A percentile compares a stretch with the other conserved stretches of the same genome.
Evolutionary conservation across 345 rosid species (phyloP).

Genomic region (Erodium maritimum): DNA sequence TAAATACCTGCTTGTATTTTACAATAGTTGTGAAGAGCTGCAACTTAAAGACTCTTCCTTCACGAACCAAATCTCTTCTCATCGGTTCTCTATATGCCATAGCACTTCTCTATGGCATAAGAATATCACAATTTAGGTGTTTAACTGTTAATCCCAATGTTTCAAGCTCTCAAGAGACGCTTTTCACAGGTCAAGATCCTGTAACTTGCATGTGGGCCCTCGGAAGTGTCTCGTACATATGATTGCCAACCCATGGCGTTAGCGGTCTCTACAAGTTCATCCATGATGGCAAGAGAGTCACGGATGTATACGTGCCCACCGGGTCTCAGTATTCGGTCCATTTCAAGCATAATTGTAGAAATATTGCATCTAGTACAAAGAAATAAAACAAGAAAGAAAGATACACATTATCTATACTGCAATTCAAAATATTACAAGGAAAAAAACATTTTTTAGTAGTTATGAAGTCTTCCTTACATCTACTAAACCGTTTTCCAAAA

Average conservation of each 20-base stretch:
- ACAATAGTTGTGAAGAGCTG: too few species aligned
- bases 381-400: neutral
- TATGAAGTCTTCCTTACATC: too few species aligned
- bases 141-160: too few species aligned
- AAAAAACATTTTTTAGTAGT: too few species aligned
- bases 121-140: too few species aligned
- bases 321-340: slow-evolving; percentile 94
- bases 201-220: slow-evolving; percentile 95
- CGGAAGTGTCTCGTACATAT: slow-evolving; percentile 57
- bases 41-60: too few species aligned
- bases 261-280: slow-evolving; percentile 63
- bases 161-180: slow-evolving; percentile 31
- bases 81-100: too few species aligned
- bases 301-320: slow-evolving; percentile 86
- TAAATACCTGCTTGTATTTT: too few species aligned
- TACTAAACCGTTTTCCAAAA: too few species aligned
- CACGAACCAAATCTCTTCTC: too few species aligned
- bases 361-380: slow-evolving; percentile 57
- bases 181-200: slow-evolving; percentile 71
- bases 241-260: slow-evolving; percentile 80
- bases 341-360: slow-evolving; percentile 88
- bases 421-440: too few species aligned
- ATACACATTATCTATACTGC: neutral
- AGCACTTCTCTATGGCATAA: too few species aligned
- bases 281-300: slow-evolving; percentile 61